phyloP scores from a whole-genome alignment of 495 filamentous ascomycete species.

The Amphirosellinia nigrospora region DNA sequence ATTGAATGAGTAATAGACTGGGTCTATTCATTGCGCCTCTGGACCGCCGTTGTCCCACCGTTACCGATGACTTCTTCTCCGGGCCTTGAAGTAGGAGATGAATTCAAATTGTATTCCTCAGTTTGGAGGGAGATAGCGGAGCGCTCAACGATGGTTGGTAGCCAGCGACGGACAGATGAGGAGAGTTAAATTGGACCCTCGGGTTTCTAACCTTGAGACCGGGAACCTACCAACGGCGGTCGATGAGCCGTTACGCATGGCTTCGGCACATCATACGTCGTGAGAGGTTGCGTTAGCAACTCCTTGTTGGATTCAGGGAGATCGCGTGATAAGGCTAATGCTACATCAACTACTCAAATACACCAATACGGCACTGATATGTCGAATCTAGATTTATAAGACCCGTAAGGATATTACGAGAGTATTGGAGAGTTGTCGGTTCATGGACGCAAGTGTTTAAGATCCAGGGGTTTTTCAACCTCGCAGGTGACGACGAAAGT shows the following conservation, averaged over 20 bases:
- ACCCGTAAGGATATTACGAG: conserved; percentile 4
- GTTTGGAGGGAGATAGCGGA: neutral
- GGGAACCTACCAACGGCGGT: neutral
- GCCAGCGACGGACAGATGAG: neutral
- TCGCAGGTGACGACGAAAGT: neutral
- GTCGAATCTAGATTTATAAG: neutral
- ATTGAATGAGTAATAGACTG: neutral
- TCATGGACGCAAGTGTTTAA: neutral
- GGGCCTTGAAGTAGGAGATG: neutral
- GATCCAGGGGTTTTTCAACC: neutral
- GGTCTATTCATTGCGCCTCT: neutral
- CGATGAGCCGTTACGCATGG: neutral
- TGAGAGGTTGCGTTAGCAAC: neutral
- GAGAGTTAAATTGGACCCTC: neutral
- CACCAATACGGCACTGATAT: neutral
- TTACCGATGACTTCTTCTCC: neutral
- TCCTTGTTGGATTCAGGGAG: neutral
- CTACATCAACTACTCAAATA: conserved; percentile 7
- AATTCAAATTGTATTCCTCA: neutral
- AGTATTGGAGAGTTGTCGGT: neutral
- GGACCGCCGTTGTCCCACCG: neutral
- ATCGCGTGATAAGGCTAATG: neutral
- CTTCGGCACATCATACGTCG: neutral
- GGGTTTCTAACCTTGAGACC: neutral
- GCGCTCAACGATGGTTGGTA: neutral